Evolutionary conservation across 371 early-diverging fungal genomes (phyloP).

Genomic region (Apophysomyces trapeziformis): DNA sequence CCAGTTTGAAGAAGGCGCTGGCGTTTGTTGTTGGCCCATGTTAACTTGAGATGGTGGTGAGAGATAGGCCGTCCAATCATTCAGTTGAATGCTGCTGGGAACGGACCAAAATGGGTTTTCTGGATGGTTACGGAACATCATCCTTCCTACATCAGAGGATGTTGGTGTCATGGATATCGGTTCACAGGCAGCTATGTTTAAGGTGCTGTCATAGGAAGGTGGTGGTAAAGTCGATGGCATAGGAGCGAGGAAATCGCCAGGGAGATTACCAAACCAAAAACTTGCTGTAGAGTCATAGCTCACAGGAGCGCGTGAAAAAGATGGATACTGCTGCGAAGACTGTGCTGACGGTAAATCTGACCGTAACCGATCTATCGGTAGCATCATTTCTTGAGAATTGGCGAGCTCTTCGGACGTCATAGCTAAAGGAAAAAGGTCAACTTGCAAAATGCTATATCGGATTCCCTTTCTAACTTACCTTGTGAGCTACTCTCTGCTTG

Average conservation of each 20-base stretch:
- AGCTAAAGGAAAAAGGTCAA: not conserved
- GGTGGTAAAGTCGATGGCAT: not conserved
- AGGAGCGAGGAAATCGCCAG: slow-evolving; percentile 13
- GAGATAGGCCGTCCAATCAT: slow-evolving; percentile 51
- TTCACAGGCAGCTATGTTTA: not conserved
- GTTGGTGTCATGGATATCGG: slow-evolving; percentile 9
- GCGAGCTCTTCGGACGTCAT: not conserved
- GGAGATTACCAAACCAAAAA: slow-evolving; percentile 21
- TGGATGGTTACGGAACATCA: slow-evolving; percentile 43
- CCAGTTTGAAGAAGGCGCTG: not conserved
- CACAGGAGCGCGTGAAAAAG: not conserved
- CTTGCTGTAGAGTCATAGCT: slow-evolving; percentile 9
- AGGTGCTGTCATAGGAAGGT: slow-evolving; percentile 7
- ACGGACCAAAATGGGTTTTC: slow-evolving; percentile 57
- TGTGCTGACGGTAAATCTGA: not conserved
- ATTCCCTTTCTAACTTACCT: slow-evolving; percentile 16
- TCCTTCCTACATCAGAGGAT: slow-evolving; percentile 17
- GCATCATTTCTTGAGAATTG: slow-evolving; percentile 20
- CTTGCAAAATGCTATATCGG: not conserved
- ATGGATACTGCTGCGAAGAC: slow-evolving; percentile 11
- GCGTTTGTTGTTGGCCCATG: not conserved
- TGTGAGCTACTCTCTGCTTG: slow-evolving; percentile 21
- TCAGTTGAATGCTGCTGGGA: slow-evolving; percentile 49
- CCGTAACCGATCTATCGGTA: slow-evolving; percentile 20
- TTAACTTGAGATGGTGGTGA: slow-evolving; percentile 13